A percentile compares a stretch with the other conserved stretches of the same genome.
Conservation (phyloP, 306 rosid genomes). For the Gleditsia sinensis region DNA sequence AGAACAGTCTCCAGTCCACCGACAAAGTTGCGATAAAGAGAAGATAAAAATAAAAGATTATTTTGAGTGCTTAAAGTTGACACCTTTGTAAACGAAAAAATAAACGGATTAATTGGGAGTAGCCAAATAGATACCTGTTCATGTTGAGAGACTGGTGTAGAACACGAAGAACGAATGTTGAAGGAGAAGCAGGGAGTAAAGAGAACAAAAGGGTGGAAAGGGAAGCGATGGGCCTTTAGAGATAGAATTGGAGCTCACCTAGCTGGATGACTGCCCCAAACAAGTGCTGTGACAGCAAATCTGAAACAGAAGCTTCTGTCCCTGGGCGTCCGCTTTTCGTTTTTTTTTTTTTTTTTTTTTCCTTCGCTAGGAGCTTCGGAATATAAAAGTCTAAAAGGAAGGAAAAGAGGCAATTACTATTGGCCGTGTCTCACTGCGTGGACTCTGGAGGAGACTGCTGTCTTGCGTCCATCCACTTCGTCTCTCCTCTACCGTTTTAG, state of each 20-base stretch:
- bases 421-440: neutral
- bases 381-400: neutral
- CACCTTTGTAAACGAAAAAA: neutral
- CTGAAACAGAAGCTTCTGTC: constrained; percentile 30
- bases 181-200: neutral
- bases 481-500: neutral
- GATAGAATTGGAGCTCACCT: neutral
- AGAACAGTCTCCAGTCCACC: neutral
- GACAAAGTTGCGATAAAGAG: neutral
- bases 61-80: neutral
- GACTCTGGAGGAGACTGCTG: neutral
- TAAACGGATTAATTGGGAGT: neutral
- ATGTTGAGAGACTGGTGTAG: neutral
- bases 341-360: neutral
- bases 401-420: neutral
- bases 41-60: neutral
- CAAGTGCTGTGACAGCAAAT: constrained; percentile 28
- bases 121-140: neutral
- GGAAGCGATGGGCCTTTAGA: neutral
- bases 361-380: neutral
- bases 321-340: neutral
- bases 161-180: neutral
- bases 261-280: constrained; percentile 26
- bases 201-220: neutral
- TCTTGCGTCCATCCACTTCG: no score